phyloP scores from a whole-genome alignment of 768 basidiomycete species.

The Pleurotus citrinopileatus region DNA sequence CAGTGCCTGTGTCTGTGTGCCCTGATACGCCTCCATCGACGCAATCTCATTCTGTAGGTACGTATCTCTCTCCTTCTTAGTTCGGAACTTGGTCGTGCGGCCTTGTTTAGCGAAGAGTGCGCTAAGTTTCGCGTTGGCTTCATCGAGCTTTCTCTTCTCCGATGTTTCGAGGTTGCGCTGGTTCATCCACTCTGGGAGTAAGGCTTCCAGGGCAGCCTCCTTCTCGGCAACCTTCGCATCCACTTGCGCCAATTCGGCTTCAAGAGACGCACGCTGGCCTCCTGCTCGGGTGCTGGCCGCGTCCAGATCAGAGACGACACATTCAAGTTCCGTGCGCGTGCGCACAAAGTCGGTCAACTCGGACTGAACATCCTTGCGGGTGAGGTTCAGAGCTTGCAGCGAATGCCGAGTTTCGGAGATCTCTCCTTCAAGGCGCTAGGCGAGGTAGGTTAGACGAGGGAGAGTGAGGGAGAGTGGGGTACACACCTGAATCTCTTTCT shows the following conservation, averaged over 20 bases:
- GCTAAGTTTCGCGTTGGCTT: conserved; percentile 64
- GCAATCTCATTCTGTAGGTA: conserved; percentile 80
- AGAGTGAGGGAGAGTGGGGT: not conserved
- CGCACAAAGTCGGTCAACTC: conserved; percentile 89
- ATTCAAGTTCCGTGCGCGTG: conserved; percentile 82
- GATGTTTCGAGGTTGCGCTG: conserved; percentile 46
- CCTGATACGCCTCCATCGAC: conserved; percentile 60
- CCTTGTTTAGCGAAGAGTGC: conserved; percentile 90
- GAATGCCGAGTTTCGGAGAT: conserved; percentile 69
- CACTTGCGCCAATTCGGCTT: conserved; percentile 61
- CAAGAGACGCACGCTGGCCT: conserved; percentile 59
- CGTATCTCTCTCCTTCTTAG: conserved; percentile 78
- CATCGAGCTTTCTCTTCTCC: conserved; percentile 70
- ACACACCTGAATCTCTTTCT: conserved; percentile 80
- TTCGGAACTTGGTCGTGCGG: conserved; percentile 80
- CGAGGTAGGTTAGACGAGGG: not conserved
- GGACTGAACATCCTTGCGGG: conserved; percentile 71
- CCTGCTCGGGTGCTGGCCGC: conserved; percentile 62
- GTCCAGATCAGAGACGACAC: conserved; percentile 74
- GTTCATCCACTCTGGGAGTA: conserved; percentile 72
- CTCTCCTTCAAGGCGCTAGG: conserved; percentile 68
- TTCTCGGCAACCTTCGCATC: conserved; percentile 60
- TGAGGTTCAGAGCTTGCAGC: conserved; percentile 65
- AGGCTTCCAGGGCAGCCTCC: conserved; percentile 55
- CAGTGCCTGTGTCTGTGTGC: conserved; percentile 54